A percentile compares a stretch with the other conserved stretches of the same genome.
phyloP scores from a whole-genome alignment of 2,329 filamentous ascomycete species.

The Fusarium praegraminearum region DNA sequence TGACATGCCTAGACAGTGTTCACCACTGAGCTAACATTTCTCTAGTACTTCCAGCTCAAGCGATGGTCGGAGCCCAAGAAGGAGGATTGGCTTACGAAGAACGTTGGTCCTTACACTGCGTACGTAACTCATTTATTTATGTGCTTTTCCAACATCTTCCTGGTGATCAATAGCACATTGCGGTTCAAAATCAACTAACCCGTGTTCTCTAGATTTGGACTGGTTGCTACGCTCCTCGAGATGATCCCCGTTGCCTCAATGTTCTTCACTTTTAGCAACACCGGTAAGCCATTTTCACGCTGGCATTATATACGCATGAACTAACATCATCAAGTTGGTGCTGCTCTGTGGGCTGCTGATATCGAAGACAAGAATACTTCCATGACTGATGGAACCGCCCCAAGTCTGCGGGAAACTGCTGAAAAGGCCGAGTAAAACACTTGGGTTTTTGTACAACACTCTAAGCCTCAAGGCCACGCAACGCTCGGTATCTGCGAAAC shows the following conservation, averaged over 20 bases:
- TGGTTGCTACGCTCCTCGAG: conserved; percentile 82
- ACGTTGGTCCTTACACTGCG: conserved; percentile 84
- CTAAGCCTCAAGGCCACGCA: conserved; percentile 11
- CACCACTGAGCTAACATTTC: conserved; percentile 8
- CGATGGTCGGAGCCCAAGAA: conserved; percentile 76
- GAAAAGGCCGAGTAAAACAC: conserved; percentile 60
- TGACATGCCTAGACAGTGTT: conserved; percentile 7
- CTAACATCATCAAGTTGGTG: conserved; percentile 71
- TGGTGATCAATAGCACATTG: conserved; percentile 11
- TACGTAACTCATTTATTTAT: conserved; percentile 59
- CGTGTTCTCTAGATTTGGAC: conserved; percentile 71
- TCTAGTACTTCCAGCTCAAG: conserved; percentile 91
- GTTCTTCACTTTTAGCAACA: conserved; percentile 90
- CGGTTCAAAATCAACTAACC: conserved; percentile 15
- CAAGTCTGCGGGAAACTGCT: conserved; percentile 61
- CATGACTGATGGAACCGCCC: conserved; percentile 65
- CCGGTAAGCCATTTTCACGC: conserved; percentile 59
- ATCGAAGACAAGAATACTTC: conserved; percentile 71
- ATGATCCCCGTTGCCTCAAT: conserved; percentile 86
- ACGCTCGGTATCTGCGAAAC: conserved; percentile 13
- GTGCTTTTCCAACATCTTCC: background rate
- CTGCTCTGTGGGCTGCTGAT: conserved; percentile 93
- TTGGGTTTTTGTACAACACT: conserved; percentile 1
- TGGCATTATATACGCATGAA: background rate
- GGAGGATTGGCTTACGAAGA: conserved; percentile 75